phyloP scores from a whole-genome alignment of 176 grass and related monocot genomes.

The Hordeum vulgare region MorexV3_pseudomolecules_assembly NC_058519.1:39976501-39977000 shows the following conservation, averaged over 20 bases:
- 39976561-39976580: not conserved
- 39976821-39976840: not conserved
- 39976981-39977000: not conserved
- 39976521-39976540: not conserved
- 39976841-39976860: not conserved
- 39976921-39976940: not conserved
- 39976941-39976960: not conserved
- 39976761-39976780: not conserved
- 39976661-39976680: not conserved
- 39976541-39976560: not conserved
- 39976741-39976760: not conserved
- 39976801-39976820: not conserved
- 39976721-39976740: not conserved
- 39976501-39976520: not conserved
- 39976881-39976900: not conserved
- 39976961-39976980: not conserved
- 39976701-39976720: not conserved
- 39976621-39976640: not conserved
- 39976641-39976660: not conserved
- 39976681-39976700: not conserved
- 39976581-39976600: not conserved
- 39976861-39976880: not conserved
- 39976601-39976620: not conserved
- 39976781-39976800: not conserved
- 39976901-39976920: not conserved